Percentiles rank a stretch among this genome's conserved stretches.
Evolutionary conservation across 345 rosid genomes (phyloP).

Genomic region (Gynandropsis gynandra): DNA sequence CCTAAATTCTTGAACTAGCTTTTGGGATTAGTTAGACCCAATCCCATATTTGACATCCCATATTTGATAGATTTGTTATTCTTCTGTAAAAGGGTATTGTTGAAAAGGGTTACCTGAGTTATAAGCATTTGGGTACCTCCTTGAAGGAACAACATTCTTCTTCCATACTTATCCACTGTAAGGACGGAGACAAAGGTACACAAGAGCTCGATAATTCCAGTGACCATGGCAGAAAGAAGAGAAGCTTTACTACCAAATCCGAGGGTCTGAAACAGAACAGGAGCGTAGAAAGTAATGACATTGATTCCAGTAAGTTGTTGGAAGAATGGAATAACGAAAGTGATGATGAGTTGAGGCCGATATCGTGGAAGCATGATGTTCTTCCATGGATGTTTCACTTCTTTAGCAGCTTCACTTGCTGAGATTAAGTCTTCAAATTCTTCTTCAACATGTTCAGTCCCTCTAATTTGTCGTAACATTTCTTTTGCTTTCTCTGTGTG

Average conservation of each 20-base stretch:
- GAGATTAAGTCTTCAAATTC: slow-evolving; percentile 57
- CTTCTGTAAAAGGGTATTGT: neutral
- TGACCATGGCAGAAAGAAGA: slow-evolving; percentile 60
- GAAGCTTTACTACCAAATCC: slow-evolving; percentile 69
- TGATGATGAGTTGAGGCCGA: slow-evolving; percentile 56
- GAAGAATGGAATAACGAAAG: slow-evolving; percentile 50
- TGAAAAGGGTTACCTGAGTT: slow-evolving; percentile 42
- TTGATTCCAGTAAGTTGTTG: slow-evolving; percentile 79
- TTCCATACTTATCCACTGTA: slow-evolving; percentile 53
- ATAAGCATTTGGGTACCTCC: slow-evolving; percentile 70
- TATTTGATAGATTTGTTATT: no score
- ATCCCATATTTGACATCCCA: no score
- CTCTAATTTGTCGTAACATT: slow-evolving; percentile 52
- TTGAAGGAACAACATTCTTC: slow-evolving; percentile 58
- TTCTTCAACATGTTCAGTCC: slow-evolving; percentile 43
- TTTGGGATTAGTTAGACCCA: no score
- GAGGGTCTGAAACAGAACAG: slow-evolving; percentile 60
- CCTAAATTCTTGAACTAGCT: no score
- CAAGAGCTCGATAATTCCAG: slow-evolving; percentile 54
- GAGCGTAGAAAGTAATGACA: slow-evolving; percentile 70
- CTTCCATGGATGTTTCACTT: slow-evolving; percentile 58
- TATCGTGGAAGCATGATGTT: slow-evolving; percentile 43
- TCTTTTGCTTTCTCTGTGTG: slow-evolving; percentile 43
- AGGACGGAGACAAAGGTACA: slow-evolving; percentile 53
- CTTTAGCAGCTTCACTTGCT: slow-evolving; percentile 55